Conservation (phyloP, 495 filamentous ascomycete genomes). For the Hyaloscypha finlandica region DNA sequence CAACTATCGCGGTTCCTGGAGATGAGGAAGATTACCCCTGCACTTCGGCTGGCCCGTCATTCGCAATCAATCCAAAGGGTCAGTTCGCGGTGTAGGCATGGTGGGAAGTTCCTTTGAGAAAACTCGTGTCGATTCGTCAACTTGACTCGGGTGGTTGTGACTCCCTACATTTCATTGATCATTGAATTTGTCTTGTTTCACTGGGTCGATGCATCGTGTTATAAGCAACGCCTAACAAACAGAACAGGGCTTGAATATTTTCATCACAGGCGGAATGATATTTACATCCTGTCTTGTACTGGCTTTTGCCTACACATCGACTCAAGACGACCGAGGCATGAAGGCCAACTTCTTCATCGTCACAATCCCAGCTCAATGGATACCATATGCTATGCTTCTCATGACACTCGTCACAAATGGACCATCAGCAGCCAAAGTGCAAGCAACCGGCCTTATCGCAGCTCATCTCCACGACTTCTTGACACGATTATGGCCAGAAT, state of each 20-base stretch:
- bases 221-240: slow-evolving; percentile 23
- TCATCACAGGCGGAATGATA: slow-evolving; percentile 48
- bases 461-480: slow-evolving; percentile 88
- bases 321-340: slow-evolving; percentile 76
- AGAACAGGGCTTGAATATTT: slow-evolving; percentile 47
- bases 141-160: slow-evolving; percentile 75
- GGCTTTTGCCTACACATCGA: slow-evolving; percentile 77
- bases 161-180: slow-evolving; percentile 75
- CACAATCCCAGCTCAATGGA: slow-evolving; percentile 69
- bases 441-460: slow-evolving; percentile 71
- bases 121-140: slow-evolving; percentile 64
- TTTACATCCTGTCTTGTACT: slow-evolving; percentile 72
- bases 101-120: slow-evolving; percentile 87
- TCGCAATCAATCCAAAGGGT: slow-evolving; percentile 74
- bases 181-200: slow-evolving; percentile 19
- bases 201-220: slow-evolving; percentile 11
- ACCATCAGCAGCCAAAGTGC: slow-evolving; percentile 49
- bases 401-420: slow-evolving; percentile 62
- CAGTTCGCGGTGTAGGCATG: slow-evolving; percentile 78
- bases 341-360: slow-evolving; percentile 74
- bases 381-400: slow-evolving; percentile 76
- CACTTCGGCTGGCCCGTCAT: slow-evolving; percentile 71
- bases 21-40: slow-evolving; percentile 95
- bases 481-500: slow-evolving; percentile 77
- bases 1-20: slow-evolving; percentile 95